A percentile compares a stretch with the other conserved stretches of the same genome.
These are phyloP conservation scores for Tieghemostelium lacteum DNA, from an alignment of 78 protist genomes.

Conservation along the genomic window DNA sequence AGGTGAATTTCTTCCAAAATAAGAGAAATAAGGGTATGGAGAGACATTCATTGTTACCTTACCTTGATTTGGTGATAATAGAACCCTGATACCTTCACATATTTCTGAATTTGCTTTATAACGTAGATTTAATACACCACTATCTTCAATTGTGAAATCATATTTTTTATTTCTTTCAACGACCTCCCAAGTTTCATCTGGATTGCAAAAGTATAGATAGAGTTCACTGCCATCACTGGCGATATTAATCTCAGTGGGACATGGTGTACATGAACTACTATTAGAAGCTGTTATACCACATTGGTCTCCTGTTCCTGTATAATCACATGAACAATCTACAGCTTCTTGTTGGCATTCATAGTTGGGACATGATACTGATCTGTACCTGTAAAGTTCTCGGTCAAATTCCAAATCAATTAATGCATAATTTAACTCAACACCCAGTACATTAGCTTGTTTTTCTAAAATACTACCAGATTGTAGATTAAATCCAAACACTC, in stretches of 20 bases:
- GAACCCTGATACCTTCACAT: slow-evolving; percentile 49
- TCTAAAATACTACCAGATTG: slow-evolving; percentile 5
- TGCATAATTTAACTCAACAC: slow-evolving; percentile 52
- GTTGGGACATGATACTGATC: slow-evolving; percentile 17
- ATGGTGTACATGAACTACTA: too few relatives aligned
- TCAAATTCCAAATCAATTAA: slow-evolving; percentile 54
- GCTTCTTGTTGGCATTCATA: slow-evolving; percentile 3
- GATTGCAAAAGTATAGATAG: too few relatives aligned
- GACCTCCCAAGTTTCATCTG: slow-evolving; percentile 25
- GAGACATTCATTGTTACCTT: not conserved
- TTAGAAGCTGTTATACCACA: too few relatives aligned
- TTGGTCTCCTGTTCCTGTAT: too few relatives aligned
- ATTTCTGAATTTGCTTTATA: slow-evolving; percentile 26
- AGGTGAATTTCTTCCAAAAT: not conserved
- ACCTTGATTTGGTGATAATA: slow-evolving; percentile 12
- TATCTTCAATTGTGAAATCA: not conserved
- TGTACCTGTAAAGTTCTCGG: slow-evolving; percentile 4
- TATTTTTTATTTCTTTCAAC: slow-evolving; percentile 16
- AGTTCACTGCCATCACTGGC: too few relatives aligned
- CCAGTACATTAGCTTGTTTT: slow-evolving; percentile 39
- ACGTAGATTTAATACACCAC: not conserved
- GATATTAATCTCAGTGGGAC: too few relatives aligned
- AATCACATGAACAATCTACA: not conserved
- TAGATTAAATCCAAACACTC: not conserved
- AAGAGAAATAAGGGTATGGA: not conserved